Evolutionary conservation across 768 basidiomycete species (phyloP).

Genomic region (Trichaptum fuscoviolaceum): DNA sequence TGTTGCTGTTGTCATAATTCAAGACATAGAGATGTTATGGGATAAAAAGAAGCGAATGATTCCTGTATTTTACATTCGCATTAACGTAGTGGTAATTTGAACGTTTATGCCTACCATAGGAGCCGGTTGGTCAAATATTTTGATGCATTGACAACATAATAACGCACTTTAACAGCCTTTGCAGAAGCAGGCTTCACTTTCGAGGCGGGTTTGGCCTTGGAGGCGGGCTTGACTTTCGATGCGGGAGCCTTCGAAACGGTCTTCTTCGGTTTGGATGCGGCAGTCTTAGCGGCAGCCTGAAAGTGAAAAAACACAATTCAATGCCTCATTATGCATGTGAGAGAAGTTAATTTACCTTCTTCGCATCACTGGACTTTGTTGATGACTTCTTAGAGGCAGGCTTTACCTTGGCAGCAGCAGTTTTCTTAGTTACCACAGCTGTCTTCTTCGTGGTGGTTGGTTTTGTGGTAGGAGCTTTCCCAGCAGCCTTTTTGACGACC

Average conservation of each 20-base stretch:
- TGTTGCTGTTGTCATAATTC: background rate
- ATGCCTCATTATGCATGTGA: conserved; percentile 19
- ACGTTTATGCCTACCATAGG: background rate
- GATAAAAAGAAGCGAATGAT: background rate
- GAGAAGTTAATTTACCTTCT: conserved; percentile 28
- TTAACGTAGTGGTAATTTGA: background rate
- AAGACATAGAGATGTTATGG: background rate
- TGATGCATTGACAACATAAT: background rate
- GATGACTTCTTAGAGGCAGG: conserved; percentile 13
- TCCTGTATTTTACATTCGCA: background rate
- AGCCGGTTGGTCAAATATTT: background rate
- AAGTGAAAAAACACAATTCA: conserved; percentile 23
- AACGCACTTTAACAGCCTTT: background rate
- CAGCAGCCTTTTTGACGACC: conserved; percentile 13
- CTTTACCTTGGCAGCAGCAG: conserved; percentile 19
- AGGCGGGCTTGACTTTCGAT: background rate
- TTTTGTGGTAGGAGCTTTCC: conserved; percentile 12
- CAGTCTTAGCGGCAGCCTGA: conserved; percentile 21
- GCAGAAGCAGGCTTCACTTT: background rate
- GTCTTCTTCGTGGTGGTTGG: conserved; percentile 22
- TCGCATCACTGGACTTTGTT: conserved; percentile 30
- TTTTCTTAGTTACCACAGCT: conserved; percentile 8
- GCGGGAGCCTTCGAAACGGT: conserved; percentile 21
- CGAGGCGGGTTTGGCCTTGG: background rate
- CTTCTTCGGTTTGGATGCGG: conserved; percentile 27